phyloP scores from a whole-genome alignment of 495 filamentous ascomycete genomes.

The Geoglossum glabrum region DNA sequence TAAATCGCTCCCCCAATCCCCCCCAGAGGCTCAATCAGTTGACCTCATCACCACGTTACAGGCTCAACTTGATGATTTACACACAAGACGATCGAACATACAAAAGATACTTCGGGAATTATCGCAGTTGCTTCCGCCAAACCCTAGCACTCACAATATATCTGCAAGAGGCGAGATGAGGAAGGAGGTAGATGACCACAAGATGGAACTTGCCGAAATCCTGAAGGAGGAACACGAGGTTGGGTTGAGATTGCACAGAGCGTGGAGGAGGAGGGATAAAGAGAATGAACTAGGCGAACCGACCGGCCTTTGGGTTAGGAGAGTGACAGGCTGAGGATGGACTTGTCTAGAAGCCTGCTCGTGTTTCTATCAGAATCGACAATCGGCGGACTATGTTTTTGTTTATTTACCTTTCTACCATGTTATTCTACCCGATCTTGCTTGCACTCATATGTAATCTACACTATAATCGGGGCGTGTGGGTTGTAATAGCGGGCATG shows the following conservation, averaged over 20 bases:
- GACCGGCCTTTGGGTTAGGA: slow-evolving; percentile 63
- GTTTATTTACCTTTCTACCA: background rate
- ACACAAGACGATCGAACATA: slow-evolving; percentile 46
- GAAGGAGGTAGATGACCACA: slow-evolving; percentile 46
- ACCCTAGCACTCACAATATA: slow-evolving; percentile 33
- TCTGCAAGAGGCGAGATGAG: slow-evolving; percentile 46
- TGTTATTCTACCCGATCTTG: background rate
- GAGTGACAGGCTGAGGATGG: slow-evolving; percentile 27
- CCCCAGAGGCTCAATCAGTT: slow-evolving; percentile 33
- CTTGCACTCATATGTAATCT: background rate
- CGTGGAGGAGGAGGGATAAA: slow-evolving; percentile 41
- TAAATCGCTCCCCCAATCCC: slow-evolving; percentile 37
- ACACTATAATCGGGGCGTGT: background rate
- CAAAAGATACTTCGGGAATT: slow-evolving; percentile 51
- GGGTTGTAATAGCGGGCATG: background rate
- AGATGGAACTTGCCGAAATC: slow-evolving; percentile 58
- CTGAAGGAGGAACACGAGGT: slow-evolving; percentile 68
- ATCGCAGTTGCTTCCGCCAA: slow-evolving; percentile 39
- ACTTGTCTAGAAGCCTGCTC: background rate
- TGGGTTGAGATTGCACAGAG: slow-evolving; percentile 61
- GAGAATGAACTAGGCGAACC: slow-evolving; percentile 43
- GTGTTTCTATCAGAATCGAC: background rate
- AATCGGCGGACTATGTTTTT: background rate
- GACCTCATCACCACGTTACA: slow-evolving; percentile 48
- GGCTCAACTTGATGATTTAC: slow-evolving; percentile 42